Conservation (phyloP, 78 protist genomes). For the Diacronema lutheri region DNA sequence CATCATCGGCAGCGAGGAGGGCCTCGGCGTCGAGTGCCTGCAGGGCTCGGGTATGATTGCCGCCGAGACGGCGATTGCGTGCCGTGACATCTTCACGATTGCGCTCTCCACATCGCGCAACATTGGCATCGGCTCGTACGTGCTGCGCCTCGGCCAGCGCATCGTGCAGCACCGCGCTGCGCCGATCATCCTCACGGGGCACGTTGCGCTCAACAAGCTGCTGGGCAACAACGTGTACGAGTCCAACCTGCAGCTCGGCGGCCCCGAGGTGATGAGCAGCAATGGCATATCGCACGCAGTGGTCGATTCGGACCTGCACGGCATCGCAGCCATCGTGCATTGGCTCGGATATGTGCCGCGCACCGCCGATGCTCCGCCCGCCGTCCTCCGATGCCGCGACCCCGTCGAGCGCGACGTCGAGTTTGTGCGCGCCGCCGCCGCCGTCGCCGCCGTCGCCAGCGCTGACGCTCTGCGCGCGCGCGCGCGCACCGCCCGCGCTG, state of each 20-base stretch:
- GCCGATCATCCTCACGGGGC: constrained; percentile 94
- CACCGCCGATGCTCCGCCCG: not conserved
- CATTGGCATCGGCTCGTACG: constrained; percentile 98
- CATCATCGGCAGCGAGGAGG: constrained; percentile 79
- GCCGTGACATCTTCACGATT: constrained; percentile 88
- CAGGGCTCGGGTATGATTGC: constrained; percentile 93
- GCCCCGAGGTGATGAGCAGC: constrained; percentile 84
- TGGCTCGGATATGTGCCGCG: constrained; percentile 89
- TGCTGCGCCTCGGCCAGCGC: constrained; percentile 92
- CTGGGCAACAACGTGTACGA: constrained; percentile 79
- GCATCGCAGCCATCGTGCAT: constrained; percentile 54
- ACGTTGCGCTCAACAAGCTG: constrained; percentile 90
- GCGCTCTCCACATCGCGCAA: constrained; percentile 84
- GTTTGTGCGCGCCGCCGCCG: constrained; percentile 64
- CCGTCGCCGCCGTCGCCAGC: no score
- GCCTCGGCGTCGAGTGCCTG: constrained; percentile 94
- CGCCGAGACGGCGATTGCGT: constrained; percentile 93
- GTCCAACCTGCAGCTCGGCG: constrained; percentile 92
- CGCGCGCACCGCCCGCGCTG: constrained; percentile 53
- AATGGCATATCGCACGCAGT: constrained; percentile 92
- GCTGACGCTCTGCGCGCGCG: constrained; percentile 75
- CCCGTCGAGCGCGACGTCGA: constrained; percentile 27
- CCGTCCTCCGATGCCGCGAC: not conserved
- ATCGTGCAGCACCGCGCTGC: constrained; percentile 54
- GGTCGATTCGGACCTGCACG: constrained; percentile 74